phyloP scores from a whole-genome alignment of 129 eudicot genomes.

The Tagetes erecta region DNA sequence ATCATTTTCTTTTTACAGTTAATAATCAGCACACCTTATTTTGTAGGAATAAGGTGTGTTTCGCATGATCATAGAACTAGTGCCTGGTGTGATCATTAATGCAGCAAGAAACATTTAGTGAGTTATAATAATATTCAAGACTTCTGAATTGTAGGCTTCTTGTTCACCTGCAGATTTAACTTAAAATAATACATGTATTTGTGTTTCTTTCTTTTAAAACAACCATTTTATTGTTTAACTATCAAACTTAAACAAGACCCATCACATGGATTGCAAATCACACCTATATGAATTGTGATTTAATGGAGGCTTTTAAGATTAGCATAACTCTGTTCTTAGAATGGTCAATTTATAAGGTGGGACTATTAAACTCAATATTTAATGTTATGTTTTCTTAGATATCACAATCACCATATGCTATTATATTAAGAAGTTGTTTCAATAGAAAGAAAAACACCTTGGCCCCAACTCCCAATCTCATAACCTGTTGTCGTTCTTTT shows the following conservation, averaged over 20 bases:
- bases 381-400: conserved; percentile 10
- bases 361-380: not conserved
- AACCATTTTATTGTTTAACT: conserved; percentile 8
- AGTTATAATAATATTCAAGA: conserved; percentile 22
- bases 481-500: too few relatives aligned
- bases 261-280: conserved; percentile 10
- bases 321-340: conserved; percentile 7
- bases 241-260: not conserved
- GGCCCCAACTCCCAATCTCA: too few relatives aligned
- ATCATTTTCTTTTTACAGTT: not conserved
- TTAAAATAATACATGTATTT: conserved; percentile 6
- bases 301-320: not conserved
- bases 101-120: conserved; percentile 5
- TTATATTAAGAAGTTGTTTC: not conserved
- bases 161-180: conserved; percentile 25
- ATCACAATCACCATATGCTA: not conserved
- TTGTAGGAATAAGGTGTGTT: conserved; percentile 45
- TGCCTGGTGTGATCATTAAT: conserved; percentile 8
- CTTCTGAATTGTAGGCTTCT: conserved; percentile 7
- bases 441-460: too few relatives aligned
- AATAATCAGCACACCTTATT: not conserved
- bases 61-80: conserved; percentile 14
- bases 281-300: not conserved
- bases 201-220: conserved; percentile 5
- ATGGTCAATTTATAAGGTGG: not conserved